Evolutionary conservation across 139 green algal genomes (phyloP).

Genomic region (Chlamydomonas schloesseri): DNA sequence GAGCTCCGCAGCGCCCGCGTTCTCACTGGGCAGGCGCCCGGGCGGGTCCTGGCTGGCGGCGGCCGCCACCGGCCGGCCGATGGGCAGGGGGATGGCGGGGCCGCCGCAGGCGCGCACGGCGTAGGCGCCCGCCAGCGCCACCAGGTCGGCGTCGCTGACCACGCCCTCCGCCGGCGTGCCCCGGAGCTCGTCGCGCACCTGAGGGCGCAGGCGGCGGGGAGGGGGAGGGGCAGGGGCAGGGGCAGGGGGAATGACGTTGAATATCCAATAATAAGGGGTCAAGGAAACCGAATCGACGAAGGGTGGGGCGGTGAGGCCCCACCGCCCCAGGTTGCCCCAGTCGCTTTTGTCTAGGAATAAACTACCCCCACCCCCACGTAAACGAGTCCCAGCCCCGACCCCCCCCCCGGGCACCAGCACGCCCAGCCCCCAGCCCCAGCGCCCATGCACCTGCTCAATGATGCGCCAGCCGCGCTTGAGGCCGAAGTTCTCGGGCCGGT

Average conservation of each 20-base stretch:
- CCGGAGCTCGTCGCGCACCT: constrained; percentile 62
- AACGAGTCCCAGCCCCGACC: no score
- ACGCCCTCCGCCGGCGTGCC: constrained; percentile 69
- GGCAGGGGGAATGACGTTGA: neutral
- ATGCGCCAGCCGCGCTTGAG: constrained; percentile 84
- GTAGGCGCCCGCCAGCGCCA: constrained; percentile 79
- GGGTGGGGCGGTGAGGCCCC: no score
- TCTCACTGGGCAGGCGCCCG: constrained; percentile 79
- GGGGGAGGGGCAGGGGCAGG: neutral
- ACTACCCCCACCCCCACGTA: no score
- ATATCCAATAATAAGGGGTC: no score
- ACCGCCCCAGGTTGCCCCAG: no score
- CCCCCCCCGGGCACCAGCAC: no score
- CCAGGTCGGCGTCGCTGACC: constrained; percentile 81
- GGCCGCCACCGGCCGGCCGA: constrained; percentile 73
- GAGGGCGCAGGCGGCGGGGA: neutral
- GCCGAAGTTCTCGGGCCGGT: constrained; percentile 88
- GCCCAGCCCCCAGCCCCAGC: neutral
- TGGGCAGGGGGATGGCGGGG: constrained; percentile 70
- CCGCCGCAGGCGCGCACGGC: constrained; percentile 79
- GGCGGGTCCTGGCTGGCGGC: constrained; percentile 69
- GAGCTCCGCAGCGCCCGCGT: constrained; percentile 63
- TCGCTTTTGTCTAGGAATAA: no score
- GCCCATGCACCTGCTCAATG: constrained; percentile 53
- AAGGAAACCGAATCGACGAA: no score